Conservation (phyloP, 2,329 filamentous ascomycete species). For the Botrytis fabae region DNA sequence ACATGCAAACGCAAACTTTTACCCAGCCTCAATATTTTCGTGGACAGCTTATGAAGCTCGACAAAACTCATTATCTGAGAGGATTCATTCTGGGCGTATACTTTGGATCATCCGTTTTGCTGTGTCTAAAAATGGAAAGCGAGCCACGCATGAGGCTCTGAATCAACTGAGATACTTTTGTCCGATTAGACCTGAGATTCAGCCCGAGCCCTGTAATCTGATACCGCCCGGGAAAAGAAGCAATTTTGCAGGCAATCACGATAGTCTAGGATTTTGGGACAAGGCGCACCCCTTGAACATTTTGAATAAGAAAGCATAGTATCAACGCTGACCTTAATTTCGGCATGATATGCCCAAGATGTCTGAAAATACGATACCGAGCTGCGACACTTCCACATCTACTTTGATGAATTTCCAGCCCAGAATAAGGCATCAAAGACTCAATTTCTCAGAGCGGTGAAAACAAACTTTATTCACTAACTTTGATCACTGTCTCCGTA, state of each 20-base stretch:
- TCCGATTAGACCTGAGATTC: background rate
- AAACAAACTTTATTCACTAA: background rate
- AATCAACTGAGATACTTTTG: background rate
- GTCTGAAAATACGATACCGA: background rate
- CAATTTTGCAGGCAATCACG: background rate
- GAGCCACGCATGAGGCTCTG: background rate
- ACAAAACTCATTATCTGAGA: background rate
- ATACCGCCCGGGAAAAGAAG: background rate
- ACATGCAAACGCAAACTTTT: background rate
- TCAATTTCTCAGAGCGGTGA: background rate
- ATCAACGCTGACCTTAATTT: background rate
- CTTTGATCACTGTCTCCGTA: background rate
- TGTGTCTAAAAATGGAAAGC: background rate
- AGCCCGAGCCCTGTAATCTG: background rate
- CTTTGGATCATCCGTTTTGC: background rate
- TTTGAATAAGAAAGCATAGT: background rate
- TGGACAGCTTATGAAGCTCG: background rate
- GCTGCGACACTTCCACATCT: background rate
- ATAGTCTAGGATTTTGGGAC: background rate
- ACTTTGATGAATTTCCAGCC: background rate
- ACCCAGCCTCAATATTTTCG: background rate
- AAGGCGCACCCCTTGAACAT: background rate
- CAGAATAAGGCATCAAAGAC: constrained; percentile 1
- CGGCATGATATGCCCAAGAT: background rate
- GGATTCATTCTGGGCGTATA: background rate